These are phyloP conservation scores for Terfezia boudieri DNA, from an alignment of 495 filamentous ascomycete species.

Conservation along the genomic window DNA sequence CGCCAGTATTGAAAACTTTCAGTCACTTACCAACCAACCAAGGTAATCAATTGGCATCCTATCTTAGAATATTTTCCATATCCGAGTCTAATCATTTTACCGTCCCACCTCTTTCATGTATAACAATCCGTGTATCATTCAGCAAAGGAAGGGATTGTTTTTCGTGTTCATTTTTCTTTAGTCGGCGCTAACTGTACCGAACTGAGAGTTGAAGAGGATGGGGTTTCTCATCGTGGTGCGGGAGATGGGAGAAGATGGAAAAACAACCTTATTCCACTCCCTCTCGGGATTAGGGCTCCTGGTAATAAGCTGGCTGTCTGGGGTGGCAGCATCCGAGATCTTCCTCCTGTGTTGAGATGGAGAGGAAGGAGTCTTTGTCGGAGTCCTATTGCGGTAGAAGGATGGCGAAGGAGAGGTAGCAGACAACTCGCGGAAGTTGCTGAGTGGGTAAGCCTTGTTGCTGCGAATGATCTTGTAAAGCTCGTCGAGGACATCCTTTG, in stretches of 20 bases:
- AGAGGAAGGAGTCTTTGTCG: background rate
- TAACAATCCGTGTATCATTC: too few species aligned
- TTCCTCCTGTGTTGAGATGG: constrained; percentile 3
- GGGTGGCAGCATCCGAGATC: background rate
- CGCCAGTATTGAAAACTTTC: too few species aligned
- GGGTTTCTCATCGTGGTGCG: constrained; percentile 16
- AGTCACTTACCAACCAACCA: too few species aligned
- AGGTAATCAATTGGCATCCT: too few species aligned
- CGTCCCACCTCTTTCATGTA: too few species aligned
- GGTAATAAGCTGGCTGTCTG: background rate
- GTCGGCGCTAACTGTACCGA: background rate
- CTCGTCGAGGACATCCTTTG: constrained; percentile 14
- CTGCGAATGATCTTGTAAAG: constrained; percentile 16
- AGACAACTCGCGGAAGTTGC: background rate
- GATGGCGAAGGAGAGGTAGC: background rate
- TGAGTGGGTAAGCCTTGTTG: background rate
- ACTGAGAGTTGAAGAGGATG: constrained; percentile 16
- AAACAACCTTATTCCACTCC: constrained; percentile 7
- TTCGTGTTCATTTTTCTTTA: too few species aligned
- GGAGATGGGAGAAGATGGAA: constrained; percentile 16
- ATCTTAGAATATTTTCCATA: too few species aligned
- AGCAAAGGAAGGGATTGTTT: too few species aligned
- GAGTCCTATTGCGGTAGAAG: background rate
- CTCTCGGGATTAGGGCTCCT: background rate
- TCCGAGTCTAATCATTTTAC: too few species aligned